phyloP scores from a whole-genome alignment of 1,139 yeast genomes.

The Petasospora fabianii region DNA sequence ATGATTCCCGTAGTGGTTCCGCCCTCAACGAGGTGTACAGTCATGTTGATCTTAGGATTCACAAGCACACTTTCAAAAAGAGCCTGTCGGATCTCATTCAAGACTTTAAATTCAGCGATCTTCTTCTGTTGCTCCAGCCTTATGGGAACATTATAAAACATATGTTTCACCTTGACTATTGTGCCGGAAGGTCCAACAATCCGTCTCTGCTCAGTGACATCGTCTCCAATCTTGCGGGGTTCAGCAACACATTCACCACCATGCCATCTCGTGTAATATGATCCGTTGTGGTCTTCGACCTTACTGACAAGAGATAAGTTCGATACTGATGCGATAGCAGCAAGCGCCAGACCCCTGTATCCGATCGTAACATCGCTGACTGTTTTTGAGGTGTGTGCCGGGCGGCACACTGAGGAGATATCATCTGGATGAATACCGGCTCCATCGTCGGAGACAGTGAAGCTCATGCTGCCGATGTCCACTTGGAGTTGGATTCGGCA shows the following conservation, averaged over 20 bases:
- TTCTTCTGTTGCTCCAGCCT: slow-evolving; percentile 38
- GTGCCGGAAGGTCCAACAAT: slow-evolving; percentile 44
- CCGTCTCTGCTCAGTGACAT: slow-evolving; percentile 2
- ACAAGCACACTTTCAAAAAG: slow-evolving; percentile 35
- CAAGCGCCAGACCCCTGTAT: slow-evolving; percentile 46
- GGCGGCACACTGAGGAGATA: slow-evolving; percentile 38
- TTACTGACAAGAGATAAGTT: slow-evolving; percentile 38
- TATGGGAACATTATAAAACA: slow-evolving; percentile 59
- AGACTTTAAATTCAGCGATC: slow-evolving; percentile 21
- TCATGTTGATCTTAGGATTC: slow-evolving; percentile 30
- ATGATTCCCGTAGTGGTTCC: slow-evolving; percentile 10
- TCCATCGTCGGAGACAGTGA: slow-evolving; percentile 52
- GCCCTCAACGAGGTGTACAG: slow-evolving; percentile 18
- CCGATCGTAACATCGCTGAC: slow-evolving; percentile 32
- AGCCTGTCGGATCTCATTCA: slow-evolving; percentile 34
- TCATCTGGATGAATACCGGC: slow-evolving; percentile 51
- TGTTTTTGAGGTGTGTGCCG: slow-evolving; percentile 48
- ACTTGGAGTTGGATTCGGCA: slow-evolving; percentile 36
- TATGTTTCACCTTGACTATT: slow-evolving; percentile 39
- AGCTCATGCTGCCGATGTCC: slow-evolving; percentile 36
- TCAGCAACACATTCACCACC: slow-evolving; percentile 9
- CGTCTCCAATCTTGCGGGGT: slow-evolving; percentile 13
- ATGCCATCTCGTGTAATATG: slow-evolving; percentile 11
- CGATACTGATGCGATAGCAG: slow-evolving; percentile 36
- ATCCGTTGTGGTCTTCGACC: slow-evolving; percentile 21